A percentile compares a stretch with the other conserved stretches of the same genome.
Evolutionary conservation across 345 rosid species (phyloP).

Genomic region (Tarenaya hassleriana): DNA sequence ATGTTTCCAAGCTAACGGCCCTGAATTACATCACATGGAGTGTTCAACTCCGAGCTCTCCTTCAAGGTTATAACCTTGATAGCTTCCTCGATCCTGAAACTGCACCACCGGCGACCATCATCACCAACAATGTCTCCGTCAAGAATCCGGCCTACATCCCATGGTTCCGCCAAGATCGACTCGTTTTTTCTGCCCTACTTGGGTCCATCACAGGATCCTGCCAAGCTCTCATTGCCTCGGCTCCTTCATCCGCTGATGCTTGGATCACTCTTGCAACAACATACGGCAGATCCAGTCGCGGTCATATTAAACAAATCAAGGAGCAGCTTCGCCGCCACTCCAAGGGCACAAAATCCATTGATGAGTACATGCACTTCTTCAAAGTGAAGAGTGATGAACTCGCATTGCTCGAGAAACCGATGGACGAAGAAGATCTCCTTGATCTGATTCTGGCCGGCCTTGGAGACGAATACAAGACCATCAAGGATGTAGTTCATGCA

Average conservation of each 20-base stretch:
- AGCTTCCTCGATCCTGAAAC: no score
- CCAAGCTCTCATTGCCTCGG: not conserved
- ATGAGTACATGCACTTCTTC: not conserved
- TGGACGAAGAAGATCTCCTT: not conserved
- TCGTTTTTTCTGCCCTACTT: not conserved
- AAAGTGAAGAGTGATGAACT: not conserved
- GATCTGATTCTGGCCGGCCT: not conserved
- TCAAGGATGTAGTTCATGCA: not conserved
- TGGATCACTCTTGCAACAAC: not conserved
- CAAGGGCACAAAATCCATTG: conserved; percentile 6
- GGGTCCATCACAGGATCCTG: not conserved
- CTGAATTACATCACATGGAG: no score
- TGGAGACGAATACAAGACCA: not conserved
- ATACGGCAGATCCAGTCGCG: not conserved
- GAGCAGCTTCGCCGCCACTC: not conserved
- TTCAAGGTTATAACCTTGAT: no score
- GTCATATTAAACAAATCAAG: conserved; percentile 1
- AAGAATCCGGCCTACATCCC: not conserved
- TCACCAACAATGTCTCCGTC: no score
- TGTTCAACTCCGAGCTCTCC: no score
- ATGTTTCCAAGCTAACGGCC: no score
- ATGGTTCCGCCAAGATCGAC: not conserved
- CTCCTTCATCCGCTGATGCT: not conserved
- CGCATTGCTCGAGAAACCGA: not conserved
- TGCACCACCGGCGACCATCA: no score